Evolutionary conservation across 805 yeast genomes (phyloP).

Genomic region (Nakazawaea wickerhamii): DNA sequence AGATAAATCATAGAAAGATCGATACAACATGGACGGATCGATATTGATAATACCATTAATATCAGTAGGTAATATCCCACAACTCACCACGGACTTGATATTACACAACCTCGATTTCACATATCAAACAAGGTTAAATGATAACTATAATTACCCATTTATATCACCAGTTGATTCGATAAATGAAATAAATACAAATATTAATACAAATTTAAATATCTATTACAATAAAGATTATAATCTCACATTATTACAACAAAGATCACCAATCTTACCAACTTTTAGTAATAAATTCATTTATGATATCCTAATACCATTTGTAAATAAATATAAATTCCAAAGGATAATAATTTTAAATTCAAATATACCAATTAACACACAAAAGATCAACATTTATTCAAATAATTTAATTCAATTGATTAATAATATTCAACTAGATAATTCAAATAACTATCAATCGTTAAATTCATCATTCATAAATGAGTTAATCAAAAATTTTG

Average conservation of each 20-base stretch:
- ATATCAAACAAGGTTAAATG: conserved; percentile 53
- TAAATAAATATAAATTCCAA: conserved; percentile 33
- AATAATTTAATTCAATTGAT: conserved; percentile 16
- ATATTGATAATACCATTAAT: conserved; percentile 72
- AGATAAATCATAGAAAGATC: no score
- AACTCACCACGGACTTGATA: conserved; percentile 68
- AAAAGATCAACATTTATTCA: conserved; percentile 20
- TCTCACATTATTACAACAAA: conserved; percentile 64
- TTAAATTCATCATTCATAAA: background rate
- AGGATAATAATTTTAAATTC: conserved; percentile 62
- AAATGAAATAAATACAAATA: conserved; percentile 13
- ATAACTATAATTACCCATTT: conserved; percentile 68
- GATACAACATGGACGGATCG: no score
- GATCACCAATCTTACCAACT: conserved; percentile 80
- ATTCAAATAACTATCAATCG: conserved; percentile 2
- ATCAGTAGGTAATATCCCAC: conserved; percentile 88
- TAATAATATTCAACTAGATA: conserved; percentile 9
- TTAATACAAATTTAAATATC: conserved; percentile 63
- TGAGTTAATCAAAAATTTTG: background rate
- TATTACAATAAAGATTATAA: conserved; percentile 37
- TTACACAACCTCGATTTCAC: conserved; percentile 54
- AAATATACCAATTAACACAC: conserved; percentile 41
- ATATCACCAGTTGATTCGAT: conserved; percentile 65
- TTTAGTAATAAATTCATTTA: conserved; percentile 43
- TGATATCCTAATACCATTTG: conserved; percentile 46